A percentile compares a stretch with the other conserved stretches of the same genome.
Evolutionary conservation across 306 rosid species (phyloP).

Genomic region (Corylus heterophylla): DNA sequence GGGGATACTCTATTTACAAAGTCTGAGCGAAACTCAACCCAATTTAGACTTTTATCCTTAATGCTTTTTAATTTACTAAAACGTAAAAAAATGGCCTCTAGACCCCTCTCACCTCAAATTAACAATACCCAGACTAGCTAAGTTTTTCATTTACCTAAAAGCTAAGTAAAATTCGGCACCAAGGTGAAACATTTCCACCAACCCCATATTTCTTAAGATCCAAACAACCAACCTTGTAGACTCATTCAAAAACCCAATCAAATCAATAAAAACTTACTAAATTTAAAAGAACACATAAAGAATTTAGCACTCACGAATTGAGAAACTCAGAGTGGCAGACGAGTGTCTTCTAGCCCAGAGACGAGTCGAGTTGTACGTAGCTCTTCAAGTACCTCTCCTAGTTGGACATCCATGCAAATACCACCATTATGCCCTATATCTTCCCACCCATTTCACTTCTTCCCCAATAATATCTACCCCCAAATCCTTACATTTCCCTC

Average conservation of each 20-base stretch:
- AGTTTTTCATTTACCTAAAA: neutral
- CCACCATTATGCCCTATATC: slow-evolving; percentile 71
- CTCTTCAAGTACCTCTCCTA: slow-evolving; percentile 67
- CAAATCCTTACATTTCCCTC: slow-evolving; percentile 83
- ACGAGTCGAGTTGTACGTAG: slow-evolving; percentile 71
- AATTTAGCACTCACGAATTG: slow-evolving; percentile 61
- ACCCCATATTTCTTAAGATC: neutral
- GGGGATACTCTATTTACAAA: too few relatives aligned
- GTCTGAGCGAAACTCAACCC: slow-evolving; percentile 12
- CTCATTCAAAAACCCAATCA: neutral
- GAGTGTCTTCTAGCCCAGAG: slow-evolving; percentile 79
- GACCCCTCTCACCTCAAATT: neutral
- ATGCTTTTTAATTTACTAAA: too few relatives aligned
- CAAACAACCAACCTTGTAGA: neutral
- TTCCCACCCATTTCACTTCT: slow-evolving; percentile 52
- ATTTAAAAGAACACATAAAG: neutral
- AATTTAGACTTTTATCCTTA: neutral
- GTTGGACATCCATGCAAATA: slow-evolving; percentile 91
- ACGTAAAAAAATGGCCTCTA: neutral
- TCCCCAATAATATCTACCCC: slow-evolving; percentile 85
- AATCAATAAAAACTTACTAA: neutral
- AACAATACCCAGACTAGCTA: neutral
- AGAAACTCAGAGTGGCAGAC: slow-evolving; percentile 83
- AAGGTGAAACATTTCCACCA: neutral
- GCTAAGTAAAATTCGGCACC: neutral